These are phyloP conservation scores for Calonectria fujianensis DNA, from an alignment of 2,329 filamentous ascomycete species.

Conservation along the genomic window DNA sequence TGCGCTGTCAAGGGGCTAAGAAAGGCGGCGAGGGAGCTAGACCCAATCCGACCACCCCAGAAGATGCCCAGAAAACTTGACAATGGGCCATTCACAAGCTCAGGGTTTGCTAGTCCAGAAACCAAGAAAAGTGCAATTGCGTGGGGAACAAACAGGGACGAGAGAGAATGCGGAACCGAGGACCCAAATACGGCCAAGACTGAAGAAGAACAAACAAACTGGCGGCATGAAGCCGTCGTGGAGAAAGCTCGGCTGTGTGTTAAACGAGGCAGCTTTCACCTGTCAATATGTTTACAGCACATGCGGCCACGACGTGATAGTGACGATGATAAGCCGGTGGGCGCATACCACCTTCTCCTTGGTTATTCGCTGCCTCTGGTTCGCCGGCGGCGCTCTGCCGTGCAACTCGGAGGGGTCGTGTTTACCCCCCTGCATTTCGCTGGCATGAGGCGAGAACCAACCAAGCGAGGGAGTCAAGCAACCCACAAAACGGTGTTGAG, in stretches of 20 bases:
- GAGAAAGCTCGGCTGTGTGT: constrained; percentile 3
- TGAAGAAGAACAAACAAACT: not conserved
- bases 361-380: not conserved
- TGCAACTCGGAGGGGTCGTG: not conserved
- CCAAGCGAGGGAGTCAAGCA: constrained; percentile 14
- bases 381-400: not conserved
- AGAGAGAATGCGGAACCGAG: not conserved
- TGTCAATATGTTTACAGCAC: not conserved
- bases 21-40: constrained; percentile 28
- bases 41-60: constrained; percentile 7
- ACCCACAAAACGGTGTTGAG: not conserved
- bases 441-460: constrained; percentile 30
- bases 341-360: constrained; percentile 4
- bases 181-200: constrained; percentile 13
- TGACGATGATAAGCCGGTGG: constrained; percentile 23
- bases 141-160: not conserved
- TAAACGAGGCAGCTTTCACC: not conserved
- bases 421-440: constrained; percentile 22
- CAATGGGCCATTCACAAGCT: not conserved
- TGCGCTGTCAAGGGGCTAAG: not conserved
- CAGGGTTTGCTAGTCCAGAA: constrained; percentile 24
- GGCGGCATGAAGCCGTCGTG: not conserved
- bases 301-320: constrained; percentile 12
- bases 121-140: constrained; percentile 1
- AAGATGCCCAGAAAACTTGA: not conserved